Evolutionary conservation across 352 stramenopile genomes (phyloP).

Genomic region (Phytophthora meadii): DNA sequence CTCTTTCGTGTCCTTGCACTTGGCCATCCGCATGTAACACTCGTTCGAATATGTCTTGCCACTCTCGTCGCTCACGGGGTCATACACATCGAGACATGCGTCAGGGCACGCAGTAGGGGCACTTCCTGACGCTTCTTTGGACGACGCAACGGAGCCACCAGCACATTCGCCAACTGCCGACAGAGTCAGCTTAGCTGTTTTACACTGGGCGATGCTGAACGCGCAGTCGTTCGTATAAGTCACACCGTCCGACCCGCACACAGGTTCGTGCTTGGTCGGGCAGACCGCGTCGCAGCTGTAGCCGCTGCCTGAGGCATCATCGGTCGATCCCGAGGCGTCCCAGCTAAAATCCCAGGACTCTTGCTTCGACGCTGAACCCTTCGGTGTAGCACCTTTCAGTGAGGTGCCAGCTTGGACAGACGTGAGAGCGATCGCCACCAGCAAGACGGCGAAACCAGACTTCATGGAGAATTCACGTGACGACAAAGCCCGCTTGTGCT

Average conservation of each 20-base stretch:
- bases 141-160: conserved; percentile 15
- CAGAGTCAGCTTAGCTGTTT: conserved; percentile 12
- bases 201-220: conserved; percentile 31
- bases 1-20: conserved; percentile 42
- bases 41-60: conserved; percentile 47
- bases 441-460: conserved; percentile 5
- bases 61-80: conserved; percentile 43
- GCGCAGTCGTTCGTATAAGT: conserved; percentile 33
- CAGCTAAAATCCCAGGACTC: conserved; percentile 29
- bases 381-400: not conserved
- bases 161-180: conserved; percentile 20
- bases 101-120: conserved; percentile 28
- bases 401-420: conserved; percentile 7
- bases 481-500: not conserved
- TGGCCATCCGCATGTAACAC: conserved; percentile 45
- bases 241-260: conserved; percentile 48
- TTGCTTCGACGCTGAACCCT: conserved; percentile 2
- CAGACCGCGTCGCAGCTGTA: conserved; percentile 33
- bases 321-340: conserved; percentile 19
- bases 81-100: conserved; percentile 46
- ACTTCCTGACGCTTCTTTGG: conserved; percentile 10
- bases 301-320: conserved; percentile 18
- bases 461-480: conserved; percentile 15
- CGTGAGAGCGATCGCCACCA: conserved; percentile 14
- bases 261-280: conserved; percentile 26